Conservation (phyloP, 768 basidiomycete genomes). For the Lactarius pseudohatsudake region DNA sequence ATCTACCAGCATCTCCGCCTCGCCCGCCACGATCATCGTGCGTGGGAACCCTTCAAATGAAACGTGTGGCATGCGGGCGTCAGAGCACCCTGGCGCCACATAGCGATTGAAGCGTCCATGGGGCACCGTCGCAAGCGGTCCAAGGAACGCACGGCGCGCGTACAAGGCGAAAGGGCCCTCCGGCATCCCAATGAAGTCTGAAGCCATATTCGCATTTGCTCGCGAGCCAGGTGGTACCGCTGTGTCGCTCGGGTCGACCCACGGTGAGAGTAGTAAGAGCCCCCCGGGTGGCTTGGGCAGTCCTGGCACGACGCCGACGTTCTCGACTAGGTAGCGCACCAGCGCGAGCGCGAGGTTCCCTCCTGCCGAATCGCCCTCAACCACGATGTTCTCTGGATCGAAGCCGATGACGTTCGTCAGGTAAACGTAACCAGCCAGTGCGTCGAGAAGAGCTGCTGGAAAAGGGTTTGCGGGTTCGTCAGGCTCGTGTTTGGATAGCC, state of each 20-base stretch:
- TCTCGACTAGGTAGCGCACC: constrained; percentile 53
- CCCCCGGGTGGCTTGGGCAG: constrained; percentile 11
- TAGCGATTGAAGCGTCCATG: constrained; percentile 11
- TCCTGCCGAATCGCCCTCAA: constrained; percentile 80
- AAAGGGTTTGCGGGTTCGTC: constrained; percentile 54
- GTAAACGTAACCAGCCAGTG: constrained; percentile 70
- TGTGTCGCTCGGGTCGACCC: constrained; percentile 19
- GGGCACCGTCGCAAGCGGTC: constrained; percentile 15
- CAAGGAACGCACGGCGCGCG: constrained; percentile 22
- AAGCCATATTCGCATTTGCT: constrained; percentile 17
- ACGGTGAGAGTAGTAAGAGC: constrained; percentile 21
- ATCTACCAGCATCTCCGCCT: constrained; percentile 39
- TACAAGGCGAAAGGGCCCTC: constrained; percentile 14
- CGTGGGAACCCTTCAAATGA: constrained; percentile 37
- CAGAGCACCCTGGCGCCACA: constrained; percentile 13
- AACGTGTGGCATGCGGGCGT: constrained; percentile 28
- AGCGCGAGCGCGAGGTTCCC: constrained; percentile 69
- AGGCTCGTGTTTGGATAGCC: constrained; percentile 51
- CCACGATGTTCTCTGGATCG: constrained; percentile 56
- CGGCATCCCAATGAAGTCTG: constrained; percentile 19
- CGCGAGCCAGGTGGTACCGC: constrained; percentile 15
- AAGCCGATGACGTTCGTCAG: constrained; percentile 60
- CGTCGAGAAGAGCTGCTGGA: constrained; percentile 74
- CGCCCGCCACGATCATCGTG: constrained; percentile 37
- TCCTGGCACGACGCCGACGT: constrained; percentile 2